Conservation (phyloP, 1,139 yeast genomes). For the Blastobotrys capitulatus region DNA sequence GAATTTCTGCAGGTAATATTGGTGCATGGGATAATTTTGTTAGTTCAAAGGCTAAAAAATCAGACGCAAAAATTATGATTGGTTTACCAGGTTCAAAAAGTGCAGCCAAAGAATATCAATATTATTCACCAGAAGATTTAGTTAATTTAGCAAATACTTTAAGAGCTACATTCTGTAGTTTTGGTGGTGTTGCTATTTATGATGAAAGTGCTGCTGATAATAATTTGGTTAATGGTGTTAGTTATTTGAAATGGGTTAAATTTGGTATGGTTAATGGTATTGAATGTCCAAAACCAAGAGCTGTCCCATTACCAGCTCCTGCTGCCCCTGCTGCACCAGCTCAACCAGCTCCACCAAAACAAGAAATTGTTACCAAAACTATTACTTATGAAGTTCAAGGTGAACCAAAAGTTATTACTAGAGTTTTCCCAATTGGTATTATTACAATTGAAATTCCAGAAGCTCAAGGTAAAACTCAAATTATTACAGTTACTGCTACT, state of each 20-base stretch:
- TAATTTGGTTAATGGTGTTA: slow-evolving; percentile 41
- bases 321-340: not conserved
- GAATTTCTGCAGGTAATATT: slow-evolving; percentile 43
- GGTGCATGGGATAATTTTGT: slow-evolving; percentile 79
- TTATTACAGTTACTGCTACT: not conserved
- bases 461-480: not conserved
- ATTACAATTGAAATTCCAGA: not conserved
- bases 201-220: slow-evolving; percentile 77
- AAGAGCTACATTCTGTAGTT: slow-evolving; percentile 39
- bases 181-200: slow-evolving; percentile 89
- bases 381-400: not conserved
- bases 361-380: not conserved
- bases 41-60: slow-evolving; percentile 65
- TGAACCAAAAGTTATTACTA: not conserved
- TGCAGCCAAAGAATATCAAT: slow-evolving; percentile 67
- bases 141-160: slow-evolving; percentile 18
- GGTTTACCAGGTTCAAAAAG: slow-evolving; percentile 66
- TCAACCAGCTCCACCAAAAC: not conserved
- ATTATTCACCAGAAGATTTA: slow-evolving; percentile 36
- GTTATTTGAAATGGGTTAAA: slow-evolving; percentile 43
- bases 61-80: slow-evolving; percentile 51
- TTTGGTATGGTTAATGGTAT: slow-evolving; percentile 12
- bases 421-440: not conserved
- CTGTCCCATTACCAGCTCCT: not conserved
- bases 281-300: slow-evolving; percentile 1